A percentile compares a stretch with the other conserved stretches of the same genome.
Evolutionary conservation across 129 eudicot genomes (phyloP).

Genomic region (Glebionis coronaria): DNA sequence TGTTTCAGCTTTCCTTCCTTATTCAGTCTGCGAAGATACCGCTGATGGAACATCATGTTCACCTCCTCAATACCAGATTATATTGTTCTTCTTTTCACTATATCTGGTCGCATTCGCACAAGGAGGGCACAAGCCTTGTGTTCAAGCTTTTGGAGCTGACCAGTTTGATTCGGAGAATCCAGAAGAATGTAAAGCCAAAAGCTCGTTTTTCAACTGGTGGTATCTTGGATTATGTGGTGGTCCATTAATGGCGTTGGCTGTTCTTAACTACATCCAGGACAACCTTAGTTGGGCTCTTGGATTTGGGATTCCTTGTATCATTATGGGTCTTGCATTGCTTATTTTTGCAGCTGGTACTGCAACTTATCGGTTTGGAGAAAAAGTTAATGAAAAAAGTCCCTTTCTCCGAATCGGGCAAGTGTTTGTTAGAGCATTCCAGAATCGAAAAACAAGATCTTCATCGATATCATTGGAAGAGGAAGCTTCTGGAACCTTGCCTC

Average conservation of each 20-base stretch:
- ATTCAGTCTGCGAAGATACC: conserved; percentile 24
- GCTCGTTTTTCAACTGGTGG: conserved; percentile 86
- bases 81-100: conserved; percentile 47
- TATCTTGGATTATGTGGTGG: conserved; percentile 47
- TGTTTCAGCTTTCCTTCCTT: conserved; percentile 34
- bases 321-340: conserved; percentile 43
- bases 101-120: conserved; percentile 59
- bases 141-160: conserved; percentile 73
- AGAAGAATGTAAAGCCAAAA: conserved; percentile 46
- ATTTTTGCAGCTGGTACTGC: conserved; percentile 48
- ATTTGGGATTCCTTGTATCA: conserved; percentile 60
- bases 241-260: conserved; percentile 28
- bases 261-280: conserved; percentile 61
- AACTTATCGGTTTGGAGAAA: conserved; percentile 44
- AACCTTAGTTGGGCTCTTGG: conserved; percentile 66
- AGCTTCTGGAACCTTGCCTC: conserved; percentile 43
- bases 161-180: conserved; percentile 62
- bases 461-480: conserved; percentile 35
- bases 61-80: conserved; percentile 31
- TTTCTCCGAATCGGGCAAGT: conserved; percentile 41
- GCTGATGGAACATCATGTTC: conserved; percentile 26
- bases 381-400: conserved; percentile 41
- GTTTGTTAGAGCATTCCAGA: conserved; percentile 40
- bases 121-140: conserved; percentile 65
- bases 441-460: conserved; percentile 32